Evolutionary conservation across 2,329 filamentous ascomycete genomes (phyloP), one percentile per base, ranked within the genome.

Genomic region (Aspergillus hiratsukae): DNA sequence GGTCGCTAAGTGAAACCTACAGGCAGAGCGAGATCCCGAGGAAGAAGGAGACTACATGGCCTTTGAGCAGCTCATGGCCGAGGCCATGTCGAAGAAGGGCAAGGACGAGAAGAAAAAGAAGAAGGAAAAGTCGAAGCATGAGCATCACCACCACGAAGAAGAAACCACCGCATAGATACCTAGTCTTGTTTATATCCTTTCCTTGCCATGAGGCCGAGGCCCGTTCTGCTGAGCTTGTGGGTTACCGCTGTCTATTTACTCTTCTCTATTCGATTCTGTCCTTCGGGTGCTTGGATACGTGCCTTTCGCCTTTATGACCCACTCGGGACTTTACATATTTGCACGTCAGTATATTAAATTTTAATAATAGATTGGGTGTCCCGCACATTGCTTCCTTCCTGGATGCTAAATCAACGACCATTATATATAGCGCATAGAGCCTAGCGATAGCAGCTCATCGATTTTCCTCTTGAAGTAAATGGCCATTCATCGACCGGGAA

Each of bases 21-120:
- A 97, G 92, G 90, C 93, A 43, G 83, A 89, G 73, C 87, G 94
- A 60, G 88, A 93, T 54, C 88, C 93, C 45, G 94, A 99, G 62
- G 94, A 99, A 78, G 94, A 99, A 76, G 93, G 94, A 62, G 94
- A 97, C 69, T 97, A 96, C 76, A 95, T 99, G 85, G 92, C 93
- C 17, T 99, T 99, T 66, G 94, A 99, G 74, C 91, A 97, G 75
- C 86, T 99, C 55, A 96, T 99, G 75, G 92, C 94, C 51, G 94
- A 99, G 72, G 93, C 93, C 4, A 91, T 92, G 56, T 88, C 91
- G 53, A 97, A 97, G 83, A 96, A 97, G 77, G 91, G 94, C 63
- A 82, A 84, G 69, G 83, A 87, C 69, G 87, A 91, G 72, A 88
- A 93, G 68, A 85, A 89, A 55, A 88, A 91, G 71, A 55, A 81